phyloP scores from a whole-genome alignment of 2,329 filamentous ascomycete species.

The Epichloe baconii region DNA sequence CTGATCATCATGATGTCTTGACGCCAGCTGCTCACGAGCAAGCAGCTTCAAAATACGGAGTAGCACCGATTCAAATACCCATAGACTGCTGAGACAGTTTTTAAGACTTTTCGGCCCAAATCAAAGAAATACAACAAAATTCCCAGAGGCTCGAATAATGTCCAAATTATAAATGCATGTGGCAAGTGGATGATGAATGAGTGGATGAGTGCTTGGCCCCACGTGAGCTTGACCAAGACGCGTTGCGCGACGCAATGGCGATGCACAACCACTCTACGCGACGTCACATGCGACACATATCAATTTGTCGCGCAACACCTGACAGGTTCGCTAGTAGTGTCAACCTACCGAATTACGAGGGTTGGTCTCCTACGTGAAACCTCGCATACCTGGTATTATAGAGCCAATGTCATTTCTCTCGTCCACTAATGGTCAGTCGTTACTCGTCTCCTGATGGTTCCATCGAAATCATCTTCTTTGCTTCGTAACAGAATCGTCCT shows the following conservation, averaged over 20 bases:
- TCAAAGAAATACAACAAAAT: no score
- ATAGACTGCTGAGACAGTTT: no score
- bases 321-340: neutral
- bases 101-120: no score
- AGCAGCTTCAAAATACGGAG: neutral
- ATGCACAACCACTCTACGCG: constrained; percentile 1
- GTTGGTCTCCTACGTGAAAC: no score
- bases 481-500: constrained; percentile 14
- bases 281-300: constrained; percentile 5
- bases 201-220: neutral
- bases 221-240: constrained; percentile 3
- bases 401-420: neutral
- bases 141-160: neutral
- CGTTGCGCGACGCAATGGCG: constrained; percentile 5
- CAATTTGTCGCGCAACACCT: neutral
- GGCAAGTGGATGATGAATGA: neutral
- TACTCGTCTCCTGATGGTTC: constrained; percentile 15
- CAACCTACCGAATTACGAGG: no score
- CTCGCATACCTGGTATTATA: neutral
- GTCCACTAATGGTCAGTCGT: constrained; percentile 2
- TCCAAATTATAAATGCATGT: neutral
- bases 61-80: neutral
- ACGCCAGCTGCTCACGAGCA: neutral
- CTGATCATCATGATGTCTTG: constrained; percentile 5
- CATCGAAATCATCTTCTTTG: constrained; percentile 10